These are phyloP conservation scores for Ascoidea asiatica DNA, from an alignment of 805 yeast species.

Conservation along the genomic window DNA sequence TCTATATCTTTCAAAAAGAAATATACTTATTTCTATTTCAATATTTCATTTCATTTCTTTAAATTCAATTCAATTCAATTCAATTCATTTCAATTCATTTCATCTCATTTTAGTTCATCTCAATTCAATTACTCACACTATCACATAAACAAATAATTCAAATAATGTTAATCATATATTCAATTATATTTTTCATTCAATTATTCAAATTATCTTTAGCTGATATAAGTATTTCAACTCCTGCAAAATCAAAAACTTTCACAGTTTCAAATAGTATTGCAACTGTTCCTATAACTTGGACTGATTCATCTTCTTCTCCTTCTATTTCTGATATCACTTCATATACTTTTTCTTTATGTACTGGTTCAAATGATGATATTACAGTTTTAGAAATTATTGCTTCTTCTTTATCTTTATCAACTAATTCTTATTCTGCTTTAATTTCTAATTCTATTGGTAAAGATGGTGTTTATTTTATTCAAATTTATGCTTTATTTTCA, in stretches of 20 bases:
- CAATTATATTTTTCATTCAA: neutral
- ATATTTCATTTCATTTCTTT: neutral
- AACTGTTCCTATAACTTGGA: neutral
- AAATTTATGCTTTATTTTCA: slow-evolving; percentile 34
- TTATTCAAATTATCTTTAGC: no score
- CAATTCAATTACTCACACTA: neutral
- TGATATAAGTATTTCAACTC: neutral
- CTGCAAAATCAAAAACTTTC: neutral
- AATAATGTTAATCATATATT: neutral
- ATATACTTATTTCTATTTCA: no score
- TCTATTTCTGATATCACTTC: slow-evolving; percentile 3
- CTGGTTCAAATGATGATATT: slow-evolving; percentile 47
- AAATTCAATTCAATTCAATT: neutral
- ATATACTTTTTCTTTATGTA: slow-evolving; percentile 45
- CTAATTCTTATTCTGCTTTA: slow-evolving; percentile 19
- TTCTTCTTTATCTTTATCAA: slow-evolving; percentile 12
- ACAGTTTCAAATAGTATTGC: neutral
- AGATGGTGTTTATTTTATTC: slow-evolving; percentile 61
- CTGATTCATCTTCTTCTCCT: neutral
- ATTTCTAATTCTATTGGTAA: slow-evolving; percentile 32
- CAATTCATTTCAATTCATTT: no score
- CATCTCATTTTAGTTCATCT: neutral
- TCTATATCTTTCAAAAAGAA: no score
- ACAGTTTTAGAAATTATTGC: slow-evolving; percentile 22
- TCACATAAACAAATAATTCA: neutral